Conservation (phyloP, 1,284 basidiomycete species). For the Volvariella volvacea region DNA sequence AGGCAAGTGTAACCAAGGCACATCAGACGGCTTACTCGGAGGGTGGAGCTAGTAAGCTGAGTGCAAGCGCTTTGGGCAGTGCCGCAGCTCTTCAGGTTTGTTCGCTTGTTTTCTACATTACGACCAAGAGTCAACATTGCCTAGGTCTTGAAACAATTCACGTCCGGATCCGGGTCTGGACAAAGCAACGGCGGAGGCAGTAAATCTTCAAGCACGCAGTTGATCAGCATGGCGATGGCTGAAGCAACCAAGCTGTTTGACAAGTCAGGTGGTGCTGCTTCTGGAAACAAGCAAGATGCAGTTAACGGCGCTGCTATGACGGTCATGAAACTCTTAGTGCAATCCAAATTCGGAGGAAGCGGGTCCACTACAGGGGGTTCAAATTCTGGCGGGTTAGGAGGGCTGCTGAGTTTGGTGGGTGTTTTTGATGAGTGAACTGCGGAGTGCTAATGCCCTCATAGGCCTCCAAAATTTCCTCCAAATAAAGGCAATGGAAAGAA, state of each 20-base stretch:
- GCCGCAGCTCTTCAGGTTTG: slow-evolving; percentile 70
- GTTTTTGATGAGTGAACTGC: no score
- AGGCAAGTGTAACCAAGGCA: slow-evolving; percentile 54
- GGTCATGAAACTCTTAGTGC: slow-evolving; percentile 72
- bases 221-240: slow-evolving; percentile 80
- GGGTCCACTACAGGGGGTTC: slow-evolving; percentile 40
- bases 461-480: no score
- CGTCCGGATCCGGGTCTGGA: slow-evolving; percentile 33
- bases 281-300: slow-evolving; percentile 74
- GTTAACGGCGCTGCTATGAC: slow-evolving; percentile 82
- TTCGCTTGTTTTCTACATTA: slow-evolving; percentile 1
- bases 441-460: no score
- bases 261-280: slow-evolving; percentile 52
- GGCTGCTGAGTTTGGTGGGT: slow-evolving; percentile 53
- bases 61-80: slow-evolving; percentile 57
- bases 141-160: slow-evolving; percentile 62
- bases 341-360: slow-evolving; percentile 51
- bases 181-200: slow-evolving; percentile 38
- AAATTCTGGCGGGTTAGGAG: slow-evolving; percentile 58
- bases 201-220: slow-evolving; percentile 45
- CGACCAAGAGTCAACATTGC: not conserved
- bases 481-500: no score
- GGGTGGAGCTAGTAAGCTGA: slow-evolving; percentile 41
- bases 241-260: slow-evolving; percentile 75
- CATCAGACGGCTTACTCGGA: slow-evolving; percentile 58